Base-by-base conservation (phyloP, 2,329 filamentous ascomycete species). In the Claviceps sp. region DNA sequence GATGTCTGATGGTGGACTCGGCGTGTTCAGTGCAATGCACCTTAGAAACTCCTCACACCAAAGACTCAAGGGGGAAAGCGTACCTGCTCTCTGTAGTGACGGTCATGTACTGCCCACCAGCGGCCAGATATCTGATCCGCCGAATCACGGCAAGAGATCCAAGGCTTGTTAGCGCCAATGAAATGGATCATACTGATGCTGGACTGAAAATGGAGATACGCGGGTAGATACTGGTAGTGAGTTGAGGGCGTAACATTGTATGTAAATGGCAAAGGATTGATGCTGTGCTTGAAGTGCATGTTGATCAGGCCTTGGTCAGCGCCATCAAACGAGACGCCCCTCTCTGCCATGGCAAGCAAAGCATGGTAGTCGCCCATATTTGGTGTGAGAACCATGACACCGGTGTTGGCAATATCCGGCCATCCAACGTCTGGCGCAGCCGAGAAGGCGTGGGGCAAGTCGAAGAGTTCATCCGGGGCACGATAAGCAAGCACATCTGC, bases 381-480 rank as follows among this genome's bases (percentile, higher is more conserved):
- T 37, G 93, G 93, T 16, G 77, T 84, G 54, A 98, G 70, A 38
- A 89, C 89, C 89, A 98, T 94, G 60, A 98, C 82, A 62, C 93
- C 93, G n/a, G 87, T 89, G 70, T 98, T 98, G 81, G 97, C 97
- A 55, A 90, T 79, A 70, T 98, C 93, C 37, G 93, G 93, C 93
- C 93, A 98, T 59, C 93, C 93, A 61, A 97, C 89, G 67, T 98
- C 93, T 36, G 93, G 90, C 11, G 87, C 89, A 2, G 93, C 82
- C 42, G 80, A 77, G 63, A 84, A 84, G 51, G 74, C 63, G 47
- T 79, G 70, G 4, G 71, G 62, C 24, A 82, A 65, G 52, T 83
- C 77, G 63, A 98, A 94, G 52, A 98, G 81, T 75, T 98, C 93
- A 62, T 98, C 91, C 3, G 91, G 87, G 37, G 90, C 89, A 59